Conservation (phyloP, 495 filamentous ascomycete genomes). For the Penicillium desertorum region DNA sequence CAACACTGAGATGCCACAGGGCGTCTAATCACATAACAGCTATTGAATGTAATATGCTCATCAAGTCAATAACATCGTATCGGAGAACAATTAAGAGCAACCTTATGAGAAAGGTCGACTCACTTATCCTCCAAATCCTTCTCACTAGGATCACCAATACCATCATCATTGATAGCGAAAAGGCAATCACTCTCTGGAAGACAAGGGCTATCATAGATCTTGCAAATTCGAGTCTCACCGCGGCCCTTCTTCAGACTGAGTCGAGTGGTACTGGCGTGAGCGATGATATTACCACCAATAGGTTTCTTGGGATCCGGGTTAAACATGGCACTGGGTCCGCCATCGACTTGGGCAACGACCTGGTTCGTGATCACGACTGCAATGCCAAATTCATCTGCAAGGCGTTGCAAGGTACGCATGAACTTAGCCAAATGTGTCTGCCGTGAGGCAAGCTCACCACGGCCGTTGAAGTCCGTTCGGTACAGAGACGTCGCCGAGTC, state of each 20-base stretch:
- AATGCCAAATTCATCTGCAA: conserved; percentile 97
- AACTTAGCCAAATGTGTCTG: conserved; percentile 97
- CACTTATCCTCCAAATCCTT: conserved; percentile 89
- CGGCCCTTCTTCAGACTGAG: conserved; percentile 93
- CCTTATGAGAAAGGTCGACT: conserved; percentile 5
- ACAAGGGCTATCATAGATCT: conserved; percentile 98
- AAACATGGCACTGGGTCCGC: conserved; percentile 94
- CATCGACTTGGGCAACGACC: conserved; percentile 96
- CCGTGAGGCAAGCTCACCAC: conserved; percentile 84
- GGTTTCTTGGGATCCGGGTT: conserved; percentile 99
- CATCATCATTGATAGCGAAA: conserved; percentile 96
- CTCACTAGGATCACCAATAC: conserved; percentile 91
- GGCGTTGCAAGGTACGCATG: conserved; percentile 87
- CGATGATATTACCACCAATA: conserved; percentile 98
- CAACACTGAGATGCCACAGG: conserved; percentile 3
- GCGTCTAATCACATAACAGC: conserved; percentile 14
- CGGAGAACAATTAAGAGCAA: conserved; percentile 4
- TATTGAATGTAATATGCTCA: conserved; percentile 22
- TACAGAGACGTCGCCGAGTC: conserved; percentile 95
- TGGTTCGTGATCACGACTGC: conserved; percentile 99
- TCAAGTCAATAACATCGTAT: conserved; percentile 38
- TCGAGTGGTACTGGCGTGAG: conserved; percentile 88
- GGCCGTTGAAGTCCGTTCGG: conserved; percentile 91
- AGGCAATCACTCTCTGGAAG: conserved; percentile 93
- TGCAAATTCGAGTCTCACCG: conserved; percentile 93